phyloP scores from a whole-genome alignment of 192 early-diverging fungal genomes.

The Coemansia erecta region DNA sequence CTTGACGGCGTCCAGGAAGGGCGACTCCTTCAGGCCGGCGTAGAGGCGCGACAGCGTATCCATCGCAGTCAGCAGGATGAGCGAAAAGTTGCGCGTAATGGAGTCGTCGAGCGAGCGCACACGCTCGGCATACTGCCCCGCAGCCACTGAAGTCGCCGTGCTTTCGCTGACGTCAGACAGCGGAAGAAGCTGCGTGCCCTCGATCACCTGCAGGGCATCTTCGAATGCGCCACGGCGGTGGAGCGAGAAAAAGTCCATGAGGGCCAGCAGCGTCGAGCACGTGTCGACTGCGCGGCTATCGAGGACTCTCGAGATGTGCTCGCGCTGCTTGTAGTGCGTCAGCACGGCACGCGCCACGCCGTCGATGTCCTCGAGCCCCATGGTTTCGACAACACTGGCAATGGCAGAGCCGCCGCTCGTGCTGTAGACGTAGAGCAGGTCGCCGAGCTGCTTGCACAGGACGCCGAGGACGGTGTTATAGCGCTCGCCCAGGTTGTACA shows the following conservation, averaged over 20 bases:
- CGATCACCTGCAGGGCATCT: slow-evolving; percentile 61
- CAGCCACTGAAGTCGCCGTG: slow-evolving; percentile 41
- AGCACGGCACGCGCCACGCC: slow-evolving; percentile 52
- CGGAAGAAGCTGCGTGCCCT: slow-evolving; percentile 64
- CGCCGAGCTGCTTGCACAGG: slow-evolving; percentile 67
- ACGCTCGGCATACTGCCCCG: slow-evolving; percentile 59
- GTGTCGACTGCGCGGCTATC: slow-evolving; percentile 47
- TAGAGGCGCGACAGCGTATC: slow-evolving; percentile 62
- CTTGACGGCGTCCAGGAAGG: slow-evolving; percentile 42
- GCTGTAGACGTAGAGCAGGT: slow-evolving; percentile 45
- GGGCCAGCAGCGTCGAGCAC: slow-evolving; percentile 58
- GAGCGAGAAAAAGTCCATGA: slow-evolving; percentile 60
- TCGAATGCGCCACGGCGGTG: slow-evolving; percentile 59
- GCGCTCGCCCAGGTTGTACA: slow-evolving; percentile 75
- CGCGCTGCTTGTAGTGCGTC: slow-evolving; percentile 46
- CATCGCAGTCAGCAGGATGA: slow-evolving; percentile 73
- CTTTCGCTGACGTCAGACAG: slow-evolving; percentile 54
- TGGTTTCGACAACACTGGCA: neutral
- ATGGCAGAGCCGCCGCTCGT: slow-evolving; percentile 3
- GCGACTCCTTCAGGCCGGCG: slow-evolving; percentile 57
- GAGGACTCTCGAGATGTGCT: slow-evolving; percentile 50
- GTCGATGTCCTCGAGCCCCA: slow-evolving; percentile 42
- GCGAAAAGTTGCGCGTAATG: slow-evolving; percentile 73
- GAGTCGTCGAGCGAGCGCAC: slow-evolving; percentile 64
- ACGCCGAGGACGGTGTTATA: slow-evolving; percentile 72